Evolutionary conservation across 2,329 filamentous ascomycete genomes (phyloP), one percentile per base, ranked within the genome.

Genomic region (Coleophoma cylindrospora): DNA sequence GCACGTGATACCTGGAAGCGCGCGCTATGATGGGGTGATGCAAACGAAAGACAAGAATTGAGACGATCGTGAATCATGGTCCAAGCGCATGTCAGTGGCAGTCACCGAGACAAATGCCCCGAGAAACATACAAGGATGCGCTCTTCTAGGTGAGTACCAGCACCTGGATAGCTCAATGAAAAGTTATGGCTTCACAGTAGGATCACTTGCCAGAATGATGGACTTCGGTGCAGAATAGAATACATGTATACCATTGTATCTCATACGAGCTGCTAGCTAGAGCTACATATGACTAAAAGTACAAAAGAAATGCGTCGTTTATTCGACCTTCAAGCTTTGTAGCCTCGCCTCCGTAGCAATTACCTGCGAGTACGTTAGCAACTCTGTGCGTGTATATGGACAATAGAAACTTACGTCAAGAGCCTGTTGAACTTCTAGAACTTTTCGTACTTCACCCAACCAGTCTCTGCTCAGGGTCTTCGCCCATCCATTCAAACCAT

Each of bases 381-480:
- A 14, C 22, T 44, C 33, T 40, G 14, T 19, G 22, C 43, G 34
- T 41, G 34, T 37, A 12, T 38, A 47, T 36, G 17, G n/a, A 56
- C n/a, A 22, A 48, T 22, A 33, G 52, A 57, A 27, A 80, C 85
- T 83, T 71, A 96, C 94, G 70, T 99, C 94, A 63, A 99, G 77
- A 63, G 94, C 94, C 74, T 99, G 94, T 72, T 89, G 86, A 57
- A 97, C 94, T 74, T 99, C 94, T 64, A 99, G 75, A 57, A 95
- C 89, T 73, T 91, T 87, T 67, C 94, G 83, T 55, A 91, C 88
- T 76, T 99, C 94, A 47, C 79, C 80, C 59, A 99, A 72, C 94
- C 94, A 99, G 70, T 99, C 94, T 64, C 87, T 84, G 70, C 89
- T 95, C 65, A 99, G 73, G 38, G 91, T 92, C 78, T 94, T 96